Evolutionary conservation across 768 basidiomycete genomes (phyloP).

Genomic region (Hydnomerulius pinastri): DNA sequence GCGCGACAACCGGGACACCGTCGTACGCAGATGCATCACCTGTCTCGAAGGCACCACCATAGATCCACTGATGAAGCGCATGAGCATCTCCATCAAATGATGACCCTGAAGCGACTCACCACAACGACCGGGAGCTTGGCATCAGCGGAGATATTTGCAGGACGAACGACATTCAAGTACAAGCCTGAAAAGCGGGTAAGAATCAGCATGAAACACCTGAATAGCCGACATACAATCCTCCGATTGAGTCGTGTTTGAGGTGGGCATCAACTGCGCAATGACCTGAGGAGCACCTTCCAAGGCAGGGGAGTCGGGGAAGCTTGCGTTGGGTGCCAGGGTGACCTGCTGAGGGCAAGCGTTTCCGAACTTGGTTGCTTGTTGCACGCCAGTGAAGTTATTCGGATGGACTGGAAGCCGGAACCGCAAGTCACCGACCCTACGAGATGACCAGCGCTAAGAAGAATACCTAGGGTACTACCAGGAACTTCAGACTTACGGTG

Average conservation of each 20-base stretch:
- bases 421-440: too few relatives aligned
- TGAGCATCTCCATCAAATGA: background rate
- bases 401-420: too few relatives aligned
- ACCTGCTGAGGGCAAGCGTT: conserved; percentile 41
- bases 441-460: too few relatives aligned
- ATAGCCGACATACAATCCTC: conserved; percentile 2
- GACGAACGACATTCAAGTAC: conserved; percentile 3
- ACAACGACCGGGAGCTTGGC: conserved; percentile 1
- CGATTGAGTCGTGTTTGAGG: conserved; percentile 9
- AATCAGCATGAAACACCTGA: background rate
- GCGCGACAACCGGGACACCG: conserved; percentile 25
- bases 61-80: conserved; percentile 26
- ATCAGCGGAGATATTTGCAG: background rate
- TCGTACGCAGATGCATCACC: conserved; percentile 27
- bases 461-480: too few relatives aligned
- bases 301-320: background rate
- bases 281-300: background rate
- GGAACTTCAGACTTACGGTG: background rate
- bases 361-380: conserved; percentile 36
- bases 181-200: background rate
- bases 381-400: conserved; percentile 32
- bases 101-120: background rate
- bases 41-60: conserved; percentile 35
- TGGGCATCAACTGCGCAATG: conserved; percentile 1
- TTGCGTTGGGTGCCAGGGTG: conserved; percentile 1